A percentile compares a stretch with the other conserved stretches of the same genome.
Conservation (phyloP, 2,329 filamentous ascomycete genomes). For the Phaeosphaeria sp. region DNA sequence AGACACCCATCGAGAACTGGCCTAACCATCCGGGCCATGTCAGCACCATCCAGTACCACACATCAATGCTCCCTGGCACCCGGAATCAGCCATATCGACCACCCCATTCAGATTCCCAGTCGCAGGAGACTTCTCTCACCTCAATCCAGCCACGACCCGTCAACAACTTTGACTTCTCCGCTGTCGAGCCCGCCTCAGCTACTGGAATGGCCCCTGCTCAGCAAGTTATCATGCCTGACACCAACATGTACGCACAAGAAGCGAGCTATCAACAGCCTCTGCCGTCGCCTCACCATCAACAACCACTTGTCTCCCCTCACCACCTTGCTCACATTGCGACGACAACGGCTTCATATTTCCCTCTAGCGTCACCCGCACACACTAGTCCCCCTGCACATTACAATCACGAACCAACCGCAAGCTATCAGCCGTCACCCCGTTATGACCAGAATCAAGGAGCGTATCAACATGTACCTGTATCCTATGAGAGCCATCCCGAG, state of each 20-base stretch:
- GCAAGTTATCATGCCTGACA: conserved; percentile 19
- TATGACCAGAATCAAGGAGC: conserved; percentile 29
- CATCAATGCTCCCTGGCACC: conserved; percentile 45
- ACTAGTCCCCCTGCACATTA: conserved; percentile 30
- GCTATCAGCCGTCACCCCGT: conserved; percentile 25
- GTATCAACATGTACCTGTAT: conserved; percentile 35
- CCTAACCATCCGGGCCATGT: conserved; percentile 45
- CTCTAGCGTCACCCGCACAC: conserved; percentile 38
- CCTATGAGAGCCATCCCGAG: conserved; percentile 30
- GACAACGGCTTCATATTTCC: conserved; percentile 40
- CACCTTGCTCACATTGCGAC: conserved; percentile 37
- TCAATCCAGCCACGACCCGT: conserved; percentile 39
- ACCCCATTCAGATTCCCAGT: conserved; percentile 17
- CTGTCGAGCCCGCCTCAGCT: conserved; percentile 21
- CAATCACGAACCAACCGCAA: conserved; percentile 21
- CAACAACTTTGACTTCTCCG: conserved; percentile 36
- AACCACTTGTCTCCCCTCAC: conserved; percentile 37
- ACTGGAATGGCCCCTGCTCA: conserved; percentile 15
- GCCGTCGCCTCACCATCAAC: conserved; percentile 40
- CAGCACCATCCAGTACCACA: conserved; percentile 47
- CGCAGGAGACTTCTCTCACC: conserved; percentile 27
- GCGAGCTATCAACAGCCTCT: conserved; percentile 37
- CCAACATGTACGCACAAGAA: conserved; percentile 30
- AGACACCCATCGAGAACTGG: conserved; percentile 69
- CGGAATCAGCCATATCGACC: conserved; percentile 28